Evolutionary conservation across 2,329 filamentous ascomycete genomes (phyloP).

Genomic region (Aotearoamyces nothofagi): DNA sequence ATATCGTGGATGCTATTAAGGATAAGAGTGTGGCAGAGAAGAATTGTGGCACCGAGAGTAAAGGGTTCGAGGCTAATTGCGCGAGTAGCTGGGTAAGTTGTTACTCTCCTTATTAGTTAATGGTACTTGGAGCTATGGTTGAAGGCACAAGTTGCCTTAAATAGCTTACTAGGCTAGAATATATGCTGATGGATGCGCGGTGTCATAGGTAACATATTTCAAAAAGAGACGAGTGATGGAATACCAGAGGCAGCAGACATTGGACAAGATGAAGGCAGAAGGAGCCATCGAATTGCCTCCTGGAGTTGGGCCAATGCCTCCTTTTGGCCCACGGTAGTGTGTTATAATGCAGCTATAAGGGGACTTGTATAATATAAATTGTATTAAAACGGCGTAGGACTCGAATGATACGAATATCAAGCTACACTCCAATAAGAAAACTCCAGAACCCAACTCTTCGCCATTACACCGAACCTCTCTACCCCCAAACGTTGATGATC

Average conservation of each 20-base stretch:
- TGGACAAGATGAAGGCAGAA: conserved; percentile 60
- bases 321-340: conserved; percentile 1
- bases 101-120: no score
- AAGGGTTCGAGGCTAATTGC: conserved; percentile 70
- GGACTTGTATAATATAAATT: background rate
- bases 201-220: conserved; percentile 46
- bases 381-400: no score
- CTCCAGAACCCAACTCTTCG: no score
- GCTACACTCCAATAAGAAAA: no score
- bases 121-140: no score
- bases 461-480: no score
- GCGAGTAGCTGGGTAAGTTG: conserved; percentile 73
- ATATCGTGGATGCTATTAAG: conserved; percentile 63
- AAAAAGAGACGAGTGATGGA: conserved; percentile 94
- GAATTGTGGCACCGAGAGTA: conserved; percentile 43
- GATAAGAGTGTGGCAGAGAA: conserved; percentile 37
- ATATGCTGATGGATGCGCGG: background rate
- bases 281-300: conserved; percentile 45
- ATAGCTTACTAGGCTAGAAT: no score
- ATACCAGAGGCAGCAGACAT: conserved; percentile 64
- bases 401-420: no score
- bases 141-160: no score
- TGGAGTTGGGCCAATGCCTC: conserved; percentile 2
- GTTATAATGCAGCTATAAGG: background rate
- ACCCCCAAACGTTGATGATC: no score